phyloP scores from a whole-genome alignment of 352 stramenopile genomes.

The Phytophthora lateralis region DNA sequence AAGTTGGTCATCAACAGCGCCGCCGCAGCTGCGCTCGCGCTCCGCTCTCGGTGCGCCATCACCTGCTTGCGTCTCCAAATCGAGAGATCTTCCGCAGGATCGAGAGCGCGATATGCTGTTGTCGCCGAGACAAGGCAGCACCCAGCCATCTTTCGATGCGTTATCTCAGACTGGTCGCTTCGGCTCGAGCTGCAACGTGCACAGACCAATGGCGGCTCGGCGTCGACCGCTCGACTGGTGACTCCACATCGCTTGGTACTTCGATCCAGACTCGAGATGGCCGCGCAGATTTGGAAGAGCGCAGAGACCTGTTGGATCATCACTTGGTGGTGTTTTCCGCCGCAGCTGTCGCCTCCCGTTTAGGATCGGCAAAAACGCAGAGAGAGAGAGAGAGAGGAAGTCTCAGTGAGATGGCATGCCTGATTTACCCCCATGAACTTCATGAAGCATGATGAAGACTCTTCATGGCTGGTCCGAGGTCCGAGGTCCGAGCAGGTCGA shows the following conservation, averaged over 20 bases:
- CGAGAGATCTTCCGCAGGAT: constrained; percentile 28
- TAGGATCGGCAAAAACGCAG: constrained; percentile 17
- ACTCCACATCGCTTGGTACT: constrained; percentile 43
- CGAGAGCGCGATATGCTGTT: constrained; percentile 21
- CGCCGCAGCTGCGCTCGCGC: constrained; percentile 28
- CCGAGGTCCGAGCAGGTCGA: no score
- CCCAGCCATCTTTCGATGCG: constrained; percentile 18
- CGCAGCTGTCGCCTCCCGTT: no score
- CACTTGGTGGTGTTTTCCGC: constrained; percentile 35
- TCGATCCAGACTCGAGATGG: constrained; percentile 33
- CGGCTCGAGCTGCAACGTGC: constrained; percentile 18
- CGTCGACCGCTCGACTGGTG: constrained; percentile 24
- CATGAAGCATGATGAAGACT: no score
- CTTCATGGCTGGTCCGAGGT: no score
- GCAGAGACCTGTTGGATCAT: constrained; percentile 30
- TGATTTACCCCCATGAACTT: background rate
- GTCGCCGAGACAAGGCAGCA: constrained; percentile 12
- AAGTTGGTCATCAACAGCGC: background rate
- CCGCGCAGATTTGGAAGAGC: constrained; percentile 18
- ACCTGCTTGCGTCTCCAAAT: constrained; percentile 40
- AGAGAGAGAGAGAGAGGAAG: background rate
- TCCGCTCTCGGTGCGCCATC: constrained; percentile 24
- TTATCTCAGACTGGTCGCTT: constrained; percentile 1
- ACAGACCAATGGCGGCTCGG: constrained; percentile 14
- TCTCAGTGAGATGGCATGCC: background rate